These are phyloP conservation scores for Pinus tabuliformis DNA, from an alignment of 75 land plant species.

Conservation along the genomic window DNA sequence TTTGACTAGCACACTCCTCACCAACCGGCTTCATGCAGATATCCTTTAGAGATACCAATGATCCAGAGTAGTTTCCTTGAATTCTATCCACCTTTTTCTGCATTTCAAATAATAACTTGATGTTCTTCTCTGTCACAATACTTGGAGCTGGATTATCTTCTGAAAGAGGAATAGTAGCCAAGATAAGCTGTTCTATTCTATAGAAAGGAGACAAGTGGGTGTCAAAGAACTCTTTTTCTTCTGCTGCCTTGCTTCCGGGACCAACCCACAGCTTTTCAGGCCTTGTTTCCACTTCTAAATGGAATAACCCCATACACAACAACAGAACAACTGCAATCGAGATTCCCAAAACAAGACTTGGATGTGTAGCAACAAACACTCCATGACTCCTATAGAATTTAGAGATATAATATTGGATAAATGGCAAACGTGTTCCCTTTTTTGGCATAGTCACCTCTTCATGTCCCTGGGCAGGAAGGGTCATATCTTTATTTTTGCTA, in stretches of 20 bases:
- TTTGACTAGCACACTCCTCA: conserved; percentile 91
- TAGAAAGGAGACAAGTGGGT: conserved; percentile 89
- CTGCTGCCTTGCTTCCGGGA: conserved; percentile 78
- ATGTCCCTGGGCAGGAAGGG: conserved; percentile 41
- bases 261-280: conserved; percentile 99
- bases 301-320: conserved; percentile 73
- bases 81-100: conserved; percentile 92
- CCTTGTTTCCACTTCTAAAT: conserved; percentile 77
- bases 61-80: conserved; percentile 79
- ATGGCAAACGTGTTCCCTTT: conserved; percentile 36
- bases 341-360: conserved; percentile 56
- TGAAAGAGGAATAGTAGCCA: conserved; percentile 73
- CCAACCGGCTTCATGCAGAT: conserved; percentile 96
- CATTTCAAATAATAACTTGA: conserved; percentile 81
- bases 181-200: conserved; percentile 91
- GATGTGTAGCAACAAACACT: conserved; percentile 66
- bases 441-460: conserved; percentile 21
- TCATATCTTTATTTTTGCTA: conserved; percentile 25
- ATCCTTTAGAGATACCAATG: conserved; percentile 65
- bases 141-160: conserved; percentile 37
- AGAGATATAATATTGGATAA: conserved; percentile 52
- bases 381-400: conserved; percentile 64
- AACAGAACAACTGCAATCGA: conserved; percentile 55
- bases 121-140: conserved; percentile 80
- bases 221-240: conserved; percentile 91